Conservation (phyloP, 495 filamentous ascomycete species). For the Penicillium egyptiacum region DNA sequence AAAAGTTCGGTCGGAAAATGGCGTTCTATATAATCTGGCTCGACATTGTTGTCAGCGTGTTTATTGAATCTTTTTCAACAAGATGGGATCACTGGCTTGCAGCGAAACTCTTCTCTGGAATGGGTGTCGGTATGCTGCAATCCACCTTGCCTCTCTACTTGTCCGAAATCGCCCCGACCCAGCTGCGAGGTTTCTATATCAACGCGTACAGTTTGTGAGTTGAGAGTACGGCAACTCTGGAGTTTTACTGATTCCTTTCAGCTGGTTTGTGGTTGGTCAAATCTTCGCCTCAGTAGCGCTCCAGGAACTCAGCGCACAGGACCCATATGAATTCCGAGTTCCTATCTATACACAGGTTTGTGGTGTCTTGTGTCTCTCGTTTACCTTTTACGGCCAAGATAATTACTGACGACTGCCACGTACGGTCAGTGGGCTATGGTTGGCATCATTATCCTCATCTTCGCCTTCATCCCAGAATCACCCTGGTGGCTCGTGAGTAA, state of each 20-base stretch:
- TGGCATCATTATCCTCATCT: constrained; percentile 32
- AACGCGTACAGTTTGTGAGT: constrained; percentile 42
- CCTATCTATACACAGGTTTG: constrained; percentile 45
- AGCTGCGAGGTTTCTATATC: constrained; percentile 40
- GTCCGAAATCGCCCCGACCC: constrained; percentile 42
- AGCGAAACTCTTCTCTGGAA: constrained; percentile 43
- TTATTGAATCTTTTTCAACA: constrained; percentile 39
- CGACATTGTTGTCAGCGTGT: constrained; percentile 32
- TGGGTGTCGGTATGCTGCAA: constrained; percentile 45
- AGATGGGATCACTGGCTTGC: constrained; percentile 42
- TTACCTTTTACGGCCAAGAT: not conserved
- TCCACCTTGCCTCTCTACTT: constrained; percentile 44
- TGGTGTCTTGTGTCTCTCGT: not conserved
- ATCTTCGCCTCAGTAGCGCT: constrained; percentile 43
- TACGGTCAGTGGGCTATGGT: constrained; percentile 36
- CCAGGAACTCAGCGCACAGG: constrained; percentile 24
- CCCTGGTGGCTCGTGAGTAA: constrained; percentile 42
- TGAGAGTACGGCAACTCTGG: not conserved
- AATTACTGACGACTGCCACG: not conserved
- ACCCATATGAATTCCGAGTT: constrained; percentile 35
- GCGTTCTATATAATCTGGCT: constrained; percentile 37
- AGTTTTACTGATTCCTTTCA: constrained; percentile 8
- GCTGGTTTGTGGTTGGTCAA: constrained; percentile 45
- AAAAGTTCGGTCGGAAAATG: constrained; percentile 33
- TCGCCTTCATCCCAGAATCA: constrained; percentile 34